Percentiles rank a stretch among this genome's conserved stretches.
Evolutionary conservation across 2,329 filamentous ascomycete species (phyloP).

Genomic region (Calycina marina): DNA sequence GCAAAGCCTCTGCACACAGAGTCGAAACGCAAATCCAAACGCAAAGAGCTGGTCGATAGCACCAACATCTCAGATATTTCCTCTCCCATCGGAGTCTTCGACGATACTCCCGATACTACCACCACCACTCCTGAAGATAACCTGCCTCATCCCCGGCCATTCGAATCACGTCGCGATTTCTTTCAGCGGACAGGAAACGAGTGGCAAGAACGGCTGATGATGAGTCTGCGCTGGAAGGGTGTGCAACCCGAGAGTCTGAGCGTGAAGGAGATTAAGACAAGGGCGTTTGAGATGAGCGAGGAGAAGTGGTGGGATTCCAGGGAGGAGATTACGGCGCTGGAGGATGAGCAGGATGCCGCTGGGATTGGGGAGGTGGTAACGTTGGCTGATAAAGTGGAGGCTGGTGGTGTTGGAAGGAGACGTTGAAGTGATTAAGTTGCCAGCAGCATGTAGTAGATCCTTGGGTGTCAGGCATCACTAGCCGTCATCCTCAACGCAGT

Average conservation of each 20-base stretch:
- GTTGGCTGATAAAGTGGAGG: slow-evolving; percentile 56
- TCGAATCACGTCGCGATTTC: slow-evolving; percentile 84
- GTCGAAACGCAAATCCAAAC: slow-evolving; percentile 36
- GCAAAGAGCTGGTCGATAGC: slow-evolving; percentile 34
- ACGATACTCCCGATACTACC: slow-evolving; percentile 29
- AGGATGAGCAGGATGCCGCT: slow-evolving; percentile 83
- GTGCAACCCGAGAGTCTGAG: slow-evolving; percentile 52
- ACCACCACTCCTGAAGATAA: slow-evolving; percentile 15
- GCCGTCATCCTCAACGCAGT: too few relatives aligned
- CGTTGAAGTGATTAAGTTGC: too few relatives aligned
- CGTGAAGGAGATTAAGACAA: slow-evolving; percentile 84
- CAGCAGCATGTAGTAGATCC: too few relatives aligned
- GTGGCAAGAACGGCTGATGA: slow-evolving; percentile 82
- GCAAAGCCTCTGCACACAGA: slow-evolving; percentile 25
- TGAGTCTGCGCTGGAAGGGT: slow-evolving; percentile 54
- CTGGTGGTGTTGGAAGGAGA: slow-evolving; percentile 20
- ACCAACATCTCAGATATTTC: slow-evolving; percentile 26
- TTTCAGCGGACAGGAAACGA: slow-evolving; percentile 74
- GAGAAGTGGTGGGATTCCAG: slow-evolving; percentile 98
- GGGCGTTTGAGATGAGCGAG: slow-evolving; percentile 81
- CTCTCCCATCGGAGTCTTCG: slow-evolving; percentile 33
- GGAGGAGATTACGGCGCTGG: slow-evolving; percentile 79
- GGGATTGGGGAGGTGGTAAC: slow-evolving; percentile 88
- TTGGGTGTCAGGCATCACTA: too few relatives aligned
- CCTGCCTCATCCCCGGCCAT: slow-evolving; percentile 30